These are phyloP conservation scores for Geotrichum ghanense DNA, from an alignment of 805 yeast species.

Conservation along the genomic window DNA sequence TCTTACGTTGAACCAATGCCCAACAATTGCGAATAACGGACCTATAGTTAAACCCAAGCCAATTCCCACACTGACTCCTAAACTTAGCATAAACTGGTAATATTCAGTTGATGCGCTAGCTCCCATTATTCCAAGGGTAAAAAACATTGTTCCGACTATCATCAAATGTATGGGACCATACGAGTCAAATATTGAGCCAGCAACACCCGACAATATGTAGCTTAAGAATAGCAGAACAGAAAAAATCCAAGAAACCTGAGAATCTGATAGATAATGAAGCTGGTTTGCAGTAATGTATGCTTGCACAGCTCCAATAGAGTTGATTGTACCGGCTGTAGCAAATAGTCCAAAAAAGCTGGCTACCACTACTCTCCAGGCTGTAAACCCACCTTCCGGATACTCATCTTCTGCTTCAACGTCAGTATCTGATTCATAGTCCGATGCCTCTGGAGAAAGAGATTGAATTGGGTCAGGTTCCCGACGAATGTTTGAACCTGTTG, in stretches of 20 bases:
- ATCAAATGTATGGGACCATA: slow-evolving; percentile 41
- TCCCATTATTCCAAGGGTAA: slow-evolving; percentile 43
- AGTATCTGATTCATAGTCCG: neutral
- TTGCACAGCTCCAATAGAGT: slow-evolving; percentile 52
- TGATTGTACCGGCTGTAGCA: slow-evolving; percentile 44
- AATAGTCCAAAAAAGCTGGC: slow-evolving; percentile 49
- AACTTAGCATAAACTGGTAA: slow-evolving; percentile 52
- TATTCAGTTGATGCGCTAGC: slow-evolving; percentile 40
- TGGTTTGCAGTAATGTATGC: slow-evolving; percentile 48
- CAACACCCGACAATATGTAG: slow-evolving; percentile 37
- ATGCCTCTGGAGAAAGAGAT: neutral
- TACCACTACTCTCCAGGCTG: slow-evolving; percentile 44
- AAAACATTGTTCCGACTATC: slow-evolving; percentile 33
- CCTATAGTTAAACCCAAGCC: slow-evolving; percentile 52
- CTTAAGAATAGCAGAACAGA: slow-evolving; percentile 42
- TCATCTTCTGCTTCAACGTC: no score
- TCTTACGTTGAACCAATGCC: slow-evolving; percentile 53
- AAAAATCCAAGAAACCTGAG: slow-evolving; percentile 54
- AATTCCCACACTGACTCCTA: slow-evolving; percentile 44
- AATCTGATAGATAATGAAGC: slow-evolving; percentile 32
- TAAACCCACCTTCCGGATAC: slow-evolving; percentile 49
- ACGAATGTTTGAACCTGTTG: no score
- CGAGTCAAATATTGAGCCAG: slow-evolving; percentile 53
- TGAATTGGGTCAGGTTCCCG: neutral
- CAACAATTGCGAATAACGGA: slow-evolving; percentile 49